Evolutionary conservation across 345 rosid species (phyloP).

Genomic region (Zanthoxylum bungeanum): DNA sequence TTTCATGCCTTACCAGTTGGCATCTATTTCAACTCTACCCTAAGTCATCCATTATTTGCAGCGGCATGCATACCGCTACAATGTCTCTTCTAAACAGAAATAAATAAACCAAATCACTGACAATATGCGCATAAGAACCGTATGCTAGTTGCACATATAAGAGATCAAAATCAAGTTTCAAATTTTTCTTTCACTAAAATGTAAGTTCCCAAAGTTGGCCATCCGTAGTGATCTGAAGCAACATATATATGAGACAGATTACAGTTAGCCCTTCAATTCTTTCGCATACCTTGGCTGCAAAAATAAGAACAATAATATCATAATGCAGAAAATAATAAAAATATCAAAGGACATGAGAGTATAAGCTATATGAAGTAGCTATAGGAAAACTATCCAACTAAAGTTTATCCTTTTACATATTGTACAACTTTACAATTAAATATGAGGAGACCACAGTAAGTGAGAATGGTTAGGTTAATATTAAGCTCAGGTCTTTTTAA

Average conservation of each 20-base stretch:
- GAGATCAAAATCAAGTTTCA: constrained; percentile 1
- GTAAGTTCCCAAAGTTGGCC: background rate
- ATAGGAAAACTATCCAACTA: too few species aligned
- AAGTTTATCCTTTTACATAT: too few species aligned
- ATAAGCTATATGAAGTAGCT: background rate
- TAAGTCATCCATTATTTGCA: background rate
- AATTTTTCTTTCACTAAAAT: background rate
- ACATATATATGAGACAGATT: background rate
- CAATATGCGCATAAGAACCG: background rate
- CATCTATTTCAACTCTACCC: background rate
- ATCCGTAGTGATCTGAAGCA: background rate
- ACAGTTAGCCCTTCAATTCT: constrained; percentile 52
- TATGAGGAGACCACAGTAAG: too few species aligned
- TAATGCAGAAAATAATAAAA: background rate
- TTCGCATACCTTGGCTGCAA: constrained; percentile 81
- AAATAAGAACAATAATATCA: background rate
- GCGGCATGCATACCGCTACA: background rate
- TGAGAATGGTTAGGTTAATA: background rate
- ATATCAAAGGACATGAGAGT: background rate
- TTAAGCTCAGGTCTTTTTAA: background rate
- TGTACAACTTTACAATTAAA: background rate
- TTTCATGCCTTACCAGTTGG: background rate
- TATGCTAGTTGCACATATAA: background rate
- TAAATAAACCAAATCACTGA: background rate
- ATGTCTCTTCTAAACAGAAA: background rate